Evolutionary conservation across 768 basidiomycete species (phyloP).

Genomic region (Austroboletus eburneus): DNA sequence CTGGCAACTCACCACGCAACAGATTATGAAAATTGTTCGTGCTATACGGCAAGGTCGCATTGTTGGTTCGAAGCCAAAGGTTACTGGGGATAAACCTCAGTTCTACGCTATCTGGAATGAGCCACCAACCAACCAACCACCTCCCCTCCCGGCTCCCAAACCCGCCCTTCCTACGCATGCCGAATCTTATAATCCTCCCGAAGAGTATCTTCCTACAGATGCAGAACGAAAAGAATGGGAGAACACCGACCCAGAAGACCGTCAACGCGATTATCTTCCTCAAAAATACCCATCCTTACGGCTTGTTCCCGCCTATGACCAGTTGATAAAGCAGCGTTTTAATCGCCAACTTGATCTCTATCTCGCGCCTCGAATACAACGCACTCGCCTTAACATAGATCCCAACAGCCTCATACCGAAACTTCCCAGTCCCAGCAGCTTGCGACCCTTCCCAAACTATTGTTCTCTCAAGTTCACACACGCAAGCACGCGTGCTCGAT

Average conservation of each 20-base stretch:
- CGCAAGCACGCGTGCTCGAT: constrained; percentile 61
- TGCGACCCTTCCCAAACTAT: constrained; percentile 93
- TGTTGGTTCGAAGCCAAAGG: constrained; percentile 81
- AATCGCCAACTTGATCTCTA: constrained; percentile 93
- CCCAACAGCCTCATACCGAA: constrained; percentile 90
- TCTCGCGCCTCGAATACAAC: constrained; percentile 87
- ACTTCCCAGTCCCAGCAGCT: constrained; percentile 84
- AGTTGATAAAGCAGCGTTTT: constrained; percentile 92
- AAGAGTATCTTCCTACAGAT: constrained; percentile 88
- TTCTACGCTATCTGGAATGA: constrained; percentile 92
- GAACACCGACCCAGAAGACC: constrained; percentile 78
- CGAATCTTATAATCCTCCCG: constrained; percentile 99
- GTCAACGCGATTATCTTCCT: constrained; percentile 85
- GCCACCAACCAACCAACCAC: constrained; percentile 65
- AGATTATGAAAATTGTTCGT: constrained; percentile 99
- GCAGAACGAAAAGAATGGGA: constrained; percentile 83
- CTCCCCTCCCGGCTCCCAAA: constrained; percentile 93
- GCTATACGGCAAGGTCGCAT: constrained; percentile 97
- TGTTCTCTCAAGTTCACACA: constrained; percentile 70
- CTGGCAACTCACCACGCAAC: constrained; percentile 4
- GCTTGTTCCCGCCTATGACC: constrained; percentile 86
- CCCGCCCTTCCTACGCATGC: constrained; percentile 82
- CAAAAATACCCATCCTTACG: constrained; percentile 82
- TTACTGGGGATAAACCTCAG: constrained; percentile 55
- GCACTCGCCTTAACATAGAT: constrained; percentile 86